Evolutionary conservation across 176 grass and related monocot genomes (phyloP).

Genomic region (Tillandsia fasciculata): DNA sequence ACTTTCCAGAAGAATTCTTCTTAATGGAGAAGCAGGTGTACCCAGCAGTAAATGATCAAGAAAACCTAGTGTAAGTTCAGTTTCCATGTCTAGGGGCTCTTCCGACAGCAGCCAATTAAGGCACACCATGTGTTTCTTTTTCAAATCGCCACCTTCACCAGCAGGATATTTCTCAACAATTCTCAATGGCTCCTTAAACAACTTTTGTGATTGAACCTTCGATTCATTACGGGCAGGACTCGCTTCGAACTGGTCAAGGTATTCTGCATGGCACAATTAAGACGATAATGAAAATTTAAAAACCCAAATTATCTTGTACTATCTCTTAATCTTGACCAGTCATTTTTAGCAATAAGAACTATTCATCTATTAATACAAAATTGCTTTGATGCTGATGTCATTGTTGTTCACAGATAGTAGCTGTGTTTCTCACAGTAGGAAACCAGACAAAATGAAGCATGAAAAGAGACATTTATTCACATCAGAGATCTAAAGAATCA

Average conservation of each 20-base stretch:
- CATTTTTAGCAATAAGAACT: background rate
- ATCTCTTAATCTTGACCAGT: too few species aligned
- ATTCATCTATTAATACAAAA: background rate
- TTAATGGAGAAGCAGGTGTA: conserved; percentile 85
- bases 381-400: background rate
- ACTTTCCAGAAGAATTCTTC: conserved; percentile 87
- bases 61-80: conserved; percentile 78
- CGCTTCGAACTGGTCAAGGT: conserved; percentile 88
- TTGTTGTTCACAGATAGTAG: background rate
- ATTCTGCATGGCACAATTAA: conserved; percentile 44
- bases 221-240: conserved; percentile 64
- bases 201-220: conserved; percentile 66
- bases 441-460: background rate
- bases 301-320: background rate
- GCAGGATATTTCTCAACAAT: conserved; percentile 83
- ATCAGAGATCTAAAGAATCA: background rate
- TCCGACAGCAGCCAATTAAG: conserved; percentile 89
- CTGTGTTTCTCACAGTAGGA: background rate
- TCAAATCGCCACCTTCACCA: conserved; percentile 68
- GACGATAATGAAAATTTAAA: background rate
- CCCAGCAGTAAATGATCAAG: conserved; percentile 92
- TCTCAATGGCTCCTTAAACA: conserved; percentile 69
- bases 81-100: conserved; percentile 73
- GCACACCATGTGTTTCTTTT: conserved; percentile 96
- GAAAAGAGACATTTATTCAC: background rate